phyloP scores from a whole-genome alignment of 2,329 filamentous ascomycete genomes.

The Xylaria digitata region DNA sequence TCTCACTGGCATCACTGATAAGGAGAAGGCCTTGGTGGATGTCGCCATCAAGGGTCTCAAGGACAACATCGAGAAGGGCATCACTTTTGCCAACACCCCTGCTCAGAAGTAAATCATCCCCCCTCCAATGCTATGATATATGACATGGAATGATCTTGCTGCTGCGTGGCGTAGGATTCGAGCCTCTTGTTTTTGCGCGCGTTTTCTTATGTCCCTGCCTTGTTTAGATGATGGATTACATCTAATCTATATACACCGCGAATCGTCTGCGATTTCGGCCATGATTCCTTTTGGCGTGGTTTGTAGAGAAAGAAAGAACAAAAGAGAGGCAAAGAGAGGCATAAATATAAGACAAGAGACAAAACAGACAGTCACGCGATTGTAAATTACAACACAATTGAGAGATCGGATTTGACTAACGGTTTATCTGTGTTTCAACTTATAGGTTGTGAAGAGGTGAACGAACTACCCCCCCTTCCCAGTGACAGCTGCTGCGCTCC shows the following conservation, averaged over 20 bases:
- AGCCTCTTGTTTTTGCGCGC: slow-evolving; percentile 39
- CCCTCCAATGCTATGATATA: slow-evolving; percentile 44
- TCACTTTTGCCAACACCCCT: slow-evolving; percentile 88
- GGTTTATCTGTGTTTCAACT: slow-evolving; percentile 45
- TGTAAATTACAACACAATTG: slow-evolving; percentile 38
- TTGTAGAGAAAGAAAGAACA: slow-evolving; percentile 43
- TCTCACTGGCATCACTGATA: slow-evolving; percentile 79
- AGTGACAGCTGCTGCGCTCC: slow-evolving; percentile 16
- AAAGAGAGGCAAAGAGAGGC: slow-evolving; percentile 33
- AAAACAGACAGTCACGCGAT: slow-evolving; percentile 32
- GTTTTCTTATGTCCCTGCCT: slow-evolving; percentile 34
- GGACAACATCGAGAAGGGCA: slow-evolving; percentile 94
- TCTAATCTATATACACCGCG: slow-evolving; percentile 28
- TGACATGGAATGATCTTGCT: slow-evolving; percentile 34
- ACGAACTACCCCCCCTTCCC: slow-evolving; percentile 24
- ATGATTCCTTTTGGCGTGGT: slow-evolving; percentile 39
- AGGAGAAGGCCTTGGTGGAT: slow-evolving; percentile 89
- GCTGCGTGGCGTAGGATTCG: slow-evolving; percentile 33
- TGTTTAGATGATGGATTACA: slow-evolving; percentile 33
- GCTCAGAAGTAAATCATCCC: slow-evolving; percentile 81
- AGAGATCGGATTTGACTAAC: slow-evolving; percentile 44
- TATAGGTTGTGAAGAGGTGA: slow-evolving; percentile 50
- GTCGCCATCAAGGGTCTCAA: slow-evolving; percentile 81
- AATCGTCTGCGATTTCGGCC: slow-evolving; percentile 22
- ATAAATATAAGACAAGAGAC: slow-evolving; percentile 35